Base-by-base conservation (phyloP, 257 asterid genomes). In the Verbascum thapsus region DNA sequence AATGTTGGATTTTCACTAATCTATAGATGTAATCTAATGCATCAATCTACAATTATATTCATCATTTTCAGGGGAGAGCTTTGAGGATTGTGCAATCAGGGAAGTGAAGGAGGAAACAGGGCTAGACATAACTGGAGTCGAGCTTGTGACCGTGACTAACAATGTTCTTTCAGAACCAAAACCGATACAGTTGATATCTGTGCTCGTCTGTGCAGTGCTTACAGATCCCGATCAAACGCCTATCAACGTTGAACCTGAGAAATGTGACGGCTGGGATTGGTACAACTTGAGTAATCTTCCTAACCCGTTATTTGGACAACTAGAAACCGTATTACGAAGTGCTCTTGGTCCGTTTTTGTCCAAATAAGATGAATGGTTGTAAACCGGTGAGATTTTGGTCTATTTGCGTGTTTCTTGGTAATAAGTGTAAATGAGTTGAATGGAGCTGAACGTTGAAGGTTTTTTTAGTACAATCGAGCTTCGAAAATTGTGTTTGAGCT, bases 201-300 rank as follows among this genome's bases (percentile, higher is more conserved):
- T 89, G 58, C 72, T 79, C 42, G 57, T 87, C 76, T 82, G 85
- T 17, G 95, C 85, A 43, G 39, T 10, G 26, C 55, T 75, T 11
- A 70, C 71, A 2, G 79, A 84, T 71, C 67, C 68, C 0, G 16
- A 63, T 22, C 91, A 79, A 61, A 39, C 19, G 56, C 88, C 95
- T 7, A 51, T 49, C 54, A 89, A 80, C 51, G 72, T 63, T 30
- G 95, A 89, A 58, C 91, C 95, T 15, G 88, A 87, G 15, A 89
- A 85, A 63, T 84, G 94, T 52, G 82, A 77, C 17, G 91, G 95
- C 38, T 89, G 97, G 95, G 82, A 81, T 69, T 89, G 94, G 95
- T 84, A 84, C 54, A 82, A 82, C 6, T 86, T 88, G 91, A 49
- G 68, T 37, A 44, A 82, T 66, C 94, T 84, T 17, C 96, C 96